A percentile compares a stretch with the other conserved stretches of the same genome.
These are phyloP conservation scores for Carex littledalei DNA, from an alignment of 176 grass and related monocot species.

Conservation along the genomic window DNA sequence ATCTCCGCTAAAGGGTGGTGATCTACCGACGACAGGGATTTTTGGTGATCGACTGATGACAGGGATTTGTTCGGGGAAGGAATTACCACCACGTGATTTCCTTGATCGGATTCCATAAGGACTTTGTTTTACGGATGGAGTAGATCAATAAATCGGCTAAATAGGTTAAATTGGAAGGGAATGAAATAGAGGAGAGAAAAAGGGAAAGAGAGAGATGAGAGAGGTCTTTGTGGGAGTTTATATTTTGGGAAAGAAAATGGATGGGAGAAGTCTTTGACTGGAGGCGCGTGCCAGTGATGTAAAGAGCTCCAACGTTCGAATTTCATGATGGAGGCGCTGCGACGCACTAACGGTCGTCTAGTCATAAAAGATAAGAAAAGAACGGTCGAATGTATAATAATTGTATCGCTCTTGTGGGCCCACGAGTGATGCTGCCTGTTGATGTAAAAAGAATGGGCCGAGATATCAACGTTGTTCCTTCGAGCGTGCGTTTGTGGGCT, in stretches of 20 bases:
- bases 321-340: not conserved
- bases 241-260: not conserved
- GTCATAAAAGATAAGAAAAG: not conserved
- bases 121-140: not conserved
- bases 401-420: not conserved
- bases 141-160: not conserved
- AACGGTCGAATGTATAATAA: not conserved
- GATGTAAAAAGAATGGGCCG: not conserved
- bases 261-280: slow-evolving; percentile 8
- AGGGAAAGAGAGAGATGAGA: too few species aligned
- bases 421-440: too few species aligned
- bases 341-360: slow-evolving; percentile 12
- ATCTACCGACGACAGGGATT: not conserved
- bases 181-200: too few species aligned
- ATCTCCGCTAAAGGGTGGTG: slow-evolving; percentile 70
- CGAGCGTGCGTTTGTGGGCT: not conserved
- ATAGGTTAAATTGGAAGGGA: slow-evolving; percentile 11
- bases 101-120: not conserved
- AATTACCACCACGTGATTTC: slow-evolving; percentile 20
- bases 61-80: slow-evolving; percentile 16
- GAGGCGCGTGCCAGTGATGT: not conserved
- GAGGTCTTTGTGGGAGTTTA: not conserved
- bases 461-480: not conserved
- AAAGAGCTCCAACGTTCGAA: slow-evolving; percentile 51
- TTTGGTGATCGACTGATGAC: slow-evolving; percentile 18